Evolutionary conservation across 768 basidiomycete species (phyloP).

Genomic region (Naganishia onofrii): DNA sequence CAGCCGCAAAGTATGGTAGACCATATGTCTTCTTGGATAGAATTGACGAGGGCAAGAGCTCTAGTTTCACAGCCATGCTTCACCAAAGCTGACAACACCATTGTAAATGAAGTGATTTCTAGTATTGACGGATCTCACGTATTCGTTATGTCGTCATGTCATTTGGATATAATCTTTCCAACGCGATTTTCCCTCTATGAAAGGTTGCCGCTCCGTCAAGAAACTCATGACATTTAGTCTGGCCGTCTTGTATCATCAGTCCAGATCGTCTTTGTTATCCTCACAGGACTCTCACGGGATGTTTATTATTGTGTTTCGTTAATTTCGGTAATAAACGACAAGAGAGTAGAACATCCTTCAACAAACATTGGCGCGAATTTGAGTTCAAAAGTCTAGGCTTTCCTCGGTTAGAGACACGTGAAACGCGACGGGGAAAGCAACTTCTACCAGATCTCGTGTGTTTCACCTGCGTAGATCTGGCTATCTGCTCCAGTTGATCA

Average conservation of each 20-base stretch:
- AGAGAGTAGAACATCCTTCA: conserved; percentile 6
- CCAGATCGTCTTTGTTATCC: too few relatives aligned
- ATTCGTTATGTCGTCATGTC: background rate
- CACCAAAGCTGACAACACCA: background rate
- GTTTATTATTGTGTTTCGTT: too few relatives aligned
- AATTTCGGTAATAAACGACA: too few relatives aligned
- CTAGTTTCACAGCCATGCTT: too few relatives aligned
- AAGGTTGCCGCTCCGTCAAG: too few relatives aligned
- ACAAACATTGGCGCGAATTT: conserved; percentile 11
- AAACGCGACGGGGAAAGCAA: background rate
- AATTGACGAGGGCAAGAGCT: background rate
- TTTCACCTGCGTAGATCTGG: background rate
- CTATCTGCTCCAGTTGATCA: background rate
- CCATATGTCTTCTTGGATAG: conserved; percentile 6
- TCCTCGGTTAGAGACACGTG: conserved; percentile 11
- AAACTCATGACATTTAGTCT: too few relatives aligned
- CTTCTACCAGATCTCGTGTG: background rate
- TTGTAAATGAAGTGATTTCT: background rate
- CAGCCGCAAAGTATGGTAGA: conserved; percentile 21
- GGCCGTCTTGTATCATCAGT: too few relatives aligned
- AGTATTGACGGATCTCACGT: background rate
- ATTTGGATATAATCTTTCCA: background rate
- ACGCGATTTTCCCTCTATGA: too few relatives aligned
- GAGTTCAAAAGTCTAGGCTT: conserved; percentile 1
- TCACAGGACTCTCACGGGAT: too few relatives aligned